Evolutionary conservation across 2,329 filamentous ascomycete species (phyloP).

Genomic region (Aspergillus ibericus): DNA sequence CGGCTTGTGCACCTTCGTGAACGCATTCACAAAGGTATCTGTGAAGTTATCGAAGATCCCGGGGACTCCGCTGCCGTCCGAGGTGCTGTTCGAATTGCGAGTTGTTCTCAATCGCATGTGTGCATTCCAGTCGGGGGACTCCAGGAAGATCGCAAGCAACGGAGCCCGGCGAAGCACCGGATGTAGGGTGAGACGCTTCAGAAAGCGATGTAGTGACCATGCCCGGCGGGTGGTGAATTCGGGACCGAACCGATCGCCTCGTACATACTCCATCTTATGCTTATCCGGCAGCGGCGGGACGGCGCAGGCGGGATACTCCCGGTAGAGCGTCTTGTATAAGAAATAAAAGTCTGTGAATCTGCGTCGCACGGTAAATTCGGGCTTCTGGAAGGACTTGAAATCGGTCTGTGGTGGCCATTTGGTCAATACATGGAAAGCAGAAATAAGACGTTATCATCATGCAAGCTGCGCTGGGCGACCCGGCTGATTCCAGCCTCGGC

Average conservation of each 20-base stretch:
- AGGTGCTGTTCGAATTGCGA: conserved; percentile 57
- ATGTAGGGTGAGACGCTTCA: conserved; percentile 81
- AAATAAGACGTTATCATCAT: neutral
- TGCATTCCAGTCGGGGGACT: conserved; percentile 93
- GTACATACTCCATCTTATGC: conserved; percentile 98
- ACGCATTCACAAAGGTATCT: conserved; percentile 95
- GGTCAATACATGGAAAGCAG: conserved; percentile 14
- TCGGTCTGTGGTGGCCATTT: conserved; percentile 65
- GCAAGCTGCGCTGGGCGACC: conserved; percentile 12
- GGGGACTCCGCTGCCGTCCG: conserved; percentile 46
- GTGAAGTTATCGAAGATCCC: conserved; percentile 93
- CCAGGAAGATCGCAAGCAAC: conserved; percentile 85
- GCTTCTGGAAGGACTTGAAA: conserved; percentile 86
- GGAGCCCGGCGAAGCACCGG: conserved; percentile 81
- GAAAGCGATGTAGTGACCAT: conserved; percentile 87
- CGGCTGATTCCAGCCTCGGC: conserved; percentile 16
- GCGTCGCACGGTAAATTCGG: conserved; percentile 75
- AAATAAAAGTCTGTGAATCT: conserved; percentile 98
- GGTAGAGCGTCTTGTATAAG: conserved; percentile 83
- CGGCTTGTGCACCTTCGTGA: conserved; percentile 92
- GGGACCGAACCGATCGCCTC: conserved; percentile 87
- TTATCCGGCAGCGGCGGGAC: conserved; percentile 96
- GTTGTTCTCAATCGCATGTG: conserved; percentile 80
- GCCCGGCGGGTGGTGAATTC: conserved; percentile 90
- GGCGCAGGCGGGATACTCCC: conserved; percentile 86